A percentile compares a stretch with the other conserved stretches of the same genome.
Conservation (phyloP, 129 eudicot species). For the Sambucus nigra region DNA sequence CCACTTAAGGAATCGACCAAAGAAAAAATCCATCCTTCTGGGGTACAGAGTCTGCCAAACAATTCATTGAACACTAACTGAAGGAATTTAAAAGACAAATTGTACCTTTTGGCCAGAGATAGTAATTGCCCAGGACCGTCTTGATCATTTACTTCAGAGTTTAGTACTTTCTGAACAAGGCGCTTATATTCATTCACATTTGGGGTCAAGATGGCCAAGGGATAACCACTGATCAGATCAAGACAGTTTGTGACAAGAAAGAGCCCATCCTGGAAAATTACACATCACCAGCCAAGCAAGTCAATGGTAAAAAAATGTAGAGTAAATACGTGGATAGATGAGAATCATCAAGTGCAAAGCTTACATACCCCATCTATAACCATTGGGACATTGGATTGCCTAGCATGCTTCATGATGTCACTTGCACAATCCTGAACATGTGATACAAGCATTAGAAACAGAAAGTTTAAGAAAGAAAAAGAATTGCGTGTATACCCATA, state of each 20-base stretch:
- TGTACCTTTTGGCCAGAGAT: slow-evolving; percentile 71
- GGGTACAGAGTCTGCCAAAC: too few species aligned
- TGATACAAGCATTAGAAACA: slow-evolving; percentile 9
- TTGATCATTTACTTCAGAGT: slow-evolving; percentile 80
- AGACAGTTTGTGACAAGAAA: slow-evolving; percentile 79
- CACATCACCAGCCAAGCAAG: slow-evolving; percentile 8
- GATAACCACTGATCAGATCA: slow-evolving; percentile 74
- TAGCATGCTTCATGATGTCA: slow-evolving; percentile 78
- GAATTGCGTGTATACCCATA: too few species aligned
- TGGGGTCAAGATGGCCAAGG: slow-evolving; percentile 84
- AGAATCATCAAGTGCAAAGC: slow-evolving; percentile 4
- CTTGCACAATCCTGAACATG: slow-evolving; percentile 72
- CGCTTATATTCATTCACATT: slow-evolving; percentile 93
- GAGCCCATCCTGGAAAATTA: slow-evolving; percentile 68
- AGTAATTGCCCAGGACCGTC: slow-evolving; percentile 64
- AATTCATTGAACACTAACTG: too few species aligned
- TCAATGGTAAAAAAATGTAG: slow-evolving; percentile 4
- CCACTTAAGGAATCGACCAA: too few species aligned
- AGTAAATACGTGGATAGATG: neutral
- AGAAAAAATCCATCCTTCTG: too few species aligned
- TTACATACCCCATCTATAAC: slow-evolving; percentile 91
- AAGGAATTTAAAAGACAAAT: neutral
- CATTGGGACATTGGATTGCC: slow-evolving; percentile 77
- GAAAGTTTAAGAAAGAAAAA: too few species aligned
- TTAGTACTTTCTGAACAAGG: slow-evolving; percentile 85